phyloP scores from a whole-genome alignment of 768 basidiomycete species.

The Rhizopogon roseolus region DNA sequence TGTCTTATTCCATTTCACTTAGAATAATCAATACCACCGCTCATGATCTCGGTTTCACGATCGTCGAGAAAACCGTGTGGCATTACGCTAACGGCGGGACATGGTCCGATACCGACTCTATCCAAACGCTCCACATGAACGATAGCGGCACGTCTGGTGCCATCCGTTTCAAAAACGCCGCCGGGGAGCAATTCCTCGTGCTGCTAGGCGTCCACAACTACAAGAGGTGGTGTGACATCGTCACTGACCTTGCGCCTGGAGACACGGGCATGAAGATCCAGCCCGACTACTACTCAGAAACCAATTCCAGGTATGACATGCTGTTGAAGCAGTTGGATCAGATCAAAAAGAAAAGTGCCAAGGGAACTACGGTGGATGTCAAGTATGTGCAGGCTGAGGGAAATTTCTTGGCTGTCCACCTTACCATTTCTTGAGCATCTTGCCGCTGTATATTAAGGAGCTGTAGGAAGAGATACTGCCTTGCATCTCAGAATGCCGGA shows the following conservation, averaged over 20 bases:
- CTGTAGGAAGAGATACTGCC: no score
- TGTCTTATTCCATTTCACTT: not conserved
- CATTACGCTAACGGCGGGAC: constrained; percentile 13
- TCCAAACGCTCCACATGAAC: constrained; percentile 26
- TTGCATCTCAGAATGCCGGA: no score
- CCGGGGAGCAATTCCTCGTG: constrained; percentile 27
- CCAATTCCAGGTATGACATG: not conserved
- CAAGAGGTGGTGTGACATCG: constrained; percentile 34
- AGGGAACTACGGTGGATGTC: not conserved
- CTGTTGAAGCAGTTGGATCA: not conserved
- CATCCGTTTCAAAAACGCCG: constrained; percentile 26
- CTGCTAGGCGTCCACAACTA: constrained; percentile 36
- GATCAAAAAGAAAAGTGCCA: not conserved
- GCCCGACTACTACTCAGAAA: not conserved
- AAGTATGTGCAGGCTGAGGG: not conserved
- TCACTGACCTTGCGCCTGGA: constrained; percentile 22
- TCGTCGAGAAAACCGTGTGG: not conserved
- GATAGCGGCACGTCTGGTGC: constrained; percentile 37
- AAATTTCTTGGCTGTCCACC: not conserved
- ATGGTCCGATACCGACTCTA: constrained; percentile 20
- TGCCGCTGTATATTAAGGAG: no score
- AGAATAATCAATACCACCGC: not conserved
- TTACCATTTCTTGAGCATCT: not conserved
- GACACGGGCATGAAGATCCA: constrained; percentile 24
- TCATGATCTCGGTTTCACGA: not conserved